Evolutionary conservation across 2,329 filamentous ascomycete genomes (phyloP), one percentile per base, ranked within the genome.

Genomic region (Monilinia fructicola): DNA sequence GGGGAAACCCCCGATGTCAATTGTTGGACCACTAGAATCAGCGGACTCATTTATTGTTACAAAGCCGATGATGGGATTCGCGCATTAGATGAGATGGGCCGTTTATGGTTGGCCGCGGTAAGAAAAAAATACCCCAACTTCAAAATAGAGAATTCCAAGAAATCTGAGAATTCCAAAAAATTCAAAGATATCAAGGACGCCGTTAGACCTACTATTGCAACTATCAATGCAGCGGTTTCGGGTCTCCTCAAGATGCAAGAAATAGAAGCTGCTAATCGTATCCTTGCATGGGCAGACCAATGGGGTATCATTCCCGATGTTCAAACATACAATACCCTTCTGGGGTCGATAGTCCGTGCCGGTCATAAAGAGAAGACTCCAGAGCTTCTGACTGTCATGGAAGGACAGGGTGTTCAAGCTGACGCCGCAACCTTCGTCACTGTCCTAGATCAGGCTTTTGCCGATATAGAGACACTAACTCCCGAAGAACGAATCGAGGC

Each of bases 391-490:
- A 73, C 78, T 4, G 78, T 82, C 64, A 93, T 93, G 90, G 78
- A 82, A 50, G 69, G 75, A 2, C 77, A 81, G 21, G 81, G 81
- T 2, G 76, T 92, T 38, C 71, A 81, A 40, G 84, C 88, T 0
- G 86, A 93, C 75, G 80, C 82, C n/a, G 84, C 83, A 7, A 95
- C 92, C 0, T 91, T 91, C 76, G 90, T 87, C 28, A 86, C 92
- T 69, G 81, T 95, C 66, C 80, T 95, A 10, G 86, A 90, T 53
- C 84, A 83, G 73, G 77, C 85, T 68, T 78, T 85, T 72, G 74
- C 78, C 69, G 71, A 76, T 52, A 77, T 85, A 53, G 73, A 78
- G 48, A 61, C 71, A 38, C 73, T 81, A 58, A 75, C 79, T 2
- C 76, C 80, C 0, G 76, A 80, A 14, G 81, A 87, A 64, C 87